Evolutionary conservation across 2,329 filamentous ascomycete genomes (phyloP).

Genomic region (Coniochaeta sp.): DNA sequence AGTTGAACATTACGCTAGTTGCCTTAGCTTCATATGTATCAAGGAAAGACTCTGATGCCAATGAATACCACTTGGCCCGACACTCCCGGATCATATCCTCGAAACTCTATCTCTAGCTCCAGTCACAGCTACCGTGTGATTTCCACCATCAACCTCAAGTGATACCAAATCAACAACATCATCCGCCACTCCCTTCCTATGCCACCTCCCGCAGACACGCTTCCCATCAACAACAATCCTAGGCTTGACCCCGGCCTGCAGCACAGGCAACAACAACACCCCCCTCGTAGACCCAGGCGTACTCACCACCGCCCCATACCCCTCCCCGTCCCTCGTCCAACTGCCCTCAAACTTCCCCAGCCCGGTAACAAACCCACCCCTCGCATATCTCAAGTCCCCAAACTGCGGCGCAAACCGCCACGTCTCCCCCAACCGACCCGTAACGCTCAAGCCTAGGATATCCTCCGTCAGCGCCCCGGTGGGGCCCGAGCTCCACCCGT

Average conservation of each 20-base stretch:
- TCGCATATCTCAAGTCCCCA: conserved; percentile 3
- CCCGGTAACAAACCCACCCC: conserved; percentile 9
- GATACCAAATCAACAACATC: conserved; percentile 1
- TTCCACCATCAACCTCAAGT: not conserved
- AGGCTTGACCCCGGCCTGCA: not conserved
- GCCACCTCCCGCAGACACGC: not conserved
- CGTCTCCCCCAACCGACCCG: conserved; percentile 1
- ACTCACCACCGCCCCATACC: not conserved
- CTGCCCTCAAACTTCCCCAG: not conserved
- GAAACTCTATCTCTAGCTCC: not conserved
- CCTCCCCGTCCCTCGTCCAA: not conserved
- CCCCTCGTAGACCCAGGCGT: conserved; percentile 1
- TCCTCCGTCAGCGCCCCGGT: conserved; percentile 35
- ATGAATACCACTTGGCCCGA: too few relatives aligned
- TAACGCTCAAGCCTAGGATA: conserved; percentile 32
- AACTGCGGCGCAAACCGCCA: conserved; percentile 12
- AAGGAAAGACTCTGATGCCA: too few relatives aligned
- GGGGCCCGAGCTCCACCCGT: conserved; percentile 42
- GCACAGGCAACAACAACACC: conserved; percentile 1
- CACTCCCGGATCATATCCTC: not conserved
- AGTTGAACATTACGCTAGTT: too few relatives aligned
- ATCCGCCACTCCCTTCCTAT: not conserved
- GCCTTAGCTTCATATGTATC: too few relatives aligned
- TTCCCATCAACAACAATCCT: conserved; percentile 2
- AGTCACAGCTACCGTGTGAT: not conserved